Evolutionary conservation across 2,329 filamentous ascomycete species (phyloP).

Genomic region (Neonectria faginata): DNA sequence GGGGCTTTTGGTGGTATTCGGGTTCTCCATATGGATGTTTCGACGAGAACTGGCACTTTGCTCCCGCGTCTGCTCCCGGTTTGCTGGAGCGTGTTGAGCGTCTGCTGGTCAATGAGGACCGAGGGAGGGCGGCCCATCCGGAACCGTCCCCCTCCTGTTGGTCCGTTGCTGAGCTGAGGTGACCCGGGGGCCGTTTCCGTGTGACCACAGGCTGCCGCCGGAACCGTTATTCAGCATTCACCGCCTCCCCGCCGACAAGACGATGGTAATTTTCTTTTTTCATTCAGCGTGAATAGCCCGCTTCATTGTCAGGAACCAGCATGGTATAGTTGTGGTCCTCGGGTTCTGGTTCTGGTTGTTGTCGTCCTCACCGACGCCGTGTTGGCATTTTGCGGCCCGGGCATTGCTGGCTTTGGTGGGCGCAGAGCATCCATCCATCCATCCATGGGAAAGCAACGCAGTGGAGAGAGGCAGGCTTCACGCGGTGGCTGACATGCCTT

Average conservation of each 20-base stretch:
- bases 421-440: too few relatives aligned
- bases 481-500: neutral
- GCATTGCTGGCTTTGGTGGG: too few relatives aligned
- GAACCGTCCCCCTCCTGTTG: constrained; percentile 36
- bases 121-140: constrained; percentile 34
- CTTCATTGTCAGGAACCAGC: neutral
- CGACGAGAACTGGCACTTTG: constrained; percentile 24
- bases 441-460: neutral
- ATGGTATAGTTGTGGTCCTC: neutral
- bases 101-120: constrained; percentile 3
- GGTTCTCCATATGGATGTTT: constrained; percentile 26
- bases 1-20: constrained; percentile 33
- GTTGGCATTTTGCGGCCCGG: constrained; percentile 5
- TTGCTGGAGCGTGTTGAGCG: neutral
- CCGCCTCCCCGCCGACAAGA: constrained; percentile 37
- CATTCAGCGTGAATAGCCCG: neutral
- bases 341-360: neutral
- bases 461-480: neutral
- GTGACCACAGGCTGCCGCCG: constrained; percentile 38
- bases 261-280: too few relatives aligned
- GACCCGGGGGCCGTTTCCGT: constrained; percentile 45
- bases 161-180: constrained; percentile 43
- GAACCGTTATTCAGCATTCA: constrained; percentile 42
- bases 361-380: neutral
- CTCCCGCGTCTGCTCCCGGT: neutral